phyloP scores from a whole-genome alignment of 257 asterid genomes.

The Solanum pimpinellifolium region DNA sequence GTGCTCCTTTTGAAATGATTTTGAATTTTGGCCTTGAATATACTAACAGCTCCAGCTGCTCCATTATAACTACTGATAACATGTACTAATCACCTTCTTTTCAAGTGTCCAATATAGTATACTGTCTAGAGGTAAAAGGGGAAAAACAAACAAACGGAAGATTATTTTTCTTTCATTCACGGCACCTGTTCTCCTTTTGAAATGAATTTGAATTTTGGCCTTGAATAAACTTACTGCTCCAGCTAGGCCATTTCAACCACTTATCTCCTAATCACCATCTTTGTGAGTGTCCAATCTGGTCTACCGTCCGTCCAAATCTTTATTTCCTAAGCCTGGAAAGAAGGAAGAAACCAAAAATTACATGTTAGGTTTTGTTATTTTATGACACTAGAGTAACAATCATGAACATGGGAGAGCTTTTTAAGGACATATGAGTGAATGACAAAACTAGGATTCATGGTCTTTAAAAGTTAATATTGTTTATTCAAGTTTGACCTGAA shows the following conservation, averaged over 20 bases:
- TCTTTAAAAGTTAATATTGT: not conserved
- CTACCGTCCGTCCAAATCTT: not conserved
- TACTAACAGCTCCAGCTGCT: not conserved
- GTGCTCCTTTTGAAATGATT: not conserved
- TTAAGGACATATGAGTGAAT: not conserved
- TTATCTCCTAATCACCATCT: not conserved
- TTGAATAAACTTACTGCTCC: not conserved
- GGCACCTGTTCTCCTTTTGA: not conserved
- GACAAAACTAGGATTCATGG: not conserved
- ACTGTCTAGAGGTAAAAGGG: not conserved
- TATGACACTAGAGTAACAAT: not conserved
- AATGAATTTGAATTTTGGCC: not conserved
- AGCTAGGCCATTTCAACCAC: not conserved
- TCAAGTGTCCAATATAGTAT: not conserved
- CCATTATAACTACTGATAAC: not conserved
- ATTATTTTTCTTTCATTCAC: not conserved
- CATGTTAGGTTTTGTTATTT: not conserved
- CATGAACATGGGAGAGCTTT: not conserved
- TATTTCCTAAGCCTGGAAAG: not conserved
- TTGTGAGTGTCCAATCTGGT: not conserved
- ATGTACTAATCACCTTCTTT: not conserved
- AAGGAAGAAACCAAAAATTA: not conserved
- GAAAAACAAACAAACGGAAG: not conserved
- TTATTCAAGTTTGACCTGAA: not conserved
- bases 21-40: not conserved